A percentile compares a stretch with the other conserved stretches of the same genome.
phyloP scores from a whole-genome alignment of 495 filamentous ascomycete genomes.

The Xylaria acuta region DNA sequence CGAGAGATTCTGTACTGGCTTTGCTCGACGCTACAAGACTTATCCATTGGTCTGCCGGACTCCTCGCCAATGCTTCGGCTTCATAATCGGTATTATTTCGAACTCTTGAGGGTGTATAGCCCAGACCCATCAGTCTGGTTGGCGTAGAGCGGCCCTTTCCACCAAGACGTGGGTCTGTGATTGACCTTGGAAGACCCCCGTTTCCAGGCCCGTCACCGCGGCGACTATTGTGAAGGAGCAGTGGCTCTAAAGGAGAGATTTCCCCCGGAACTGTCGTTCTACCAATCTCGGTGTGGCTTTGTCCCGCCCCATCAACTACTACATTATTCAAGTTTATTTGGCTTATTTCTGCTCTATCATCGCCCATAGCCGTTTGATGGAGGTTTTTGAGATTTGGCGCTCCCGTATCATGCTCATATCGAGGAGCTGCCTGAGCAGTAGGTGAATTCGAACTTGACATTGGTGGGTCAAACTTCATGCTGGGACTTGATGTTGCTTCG shows the following conservation, averaged over 20 bases:
- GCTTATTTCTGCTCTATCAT: background rate
- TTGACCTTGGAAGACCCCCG: background rate
- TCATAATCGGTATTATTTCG: background rate
- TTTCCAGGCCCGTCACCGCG: background rate
- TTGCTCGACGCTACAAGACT: conserved; percentile 30
- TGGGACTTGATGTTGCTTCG: background rate
- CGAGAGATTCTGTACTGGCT: conserved; percentile 35
- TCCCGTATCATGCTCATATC: background rate
- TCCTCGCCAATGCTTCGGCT: conserved; percentile 25
- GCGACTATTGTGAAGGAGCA: background rate
- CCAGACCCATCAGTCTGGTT: background rate
- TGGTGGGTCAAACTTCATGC: background rate
- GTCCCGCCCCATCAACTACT: background rate
- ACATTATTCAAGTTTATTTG: background rate
- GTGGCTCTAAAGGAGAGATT: background rate
- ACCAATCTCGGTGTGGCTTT: background rate
- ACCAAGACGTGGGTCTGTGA: background rate
- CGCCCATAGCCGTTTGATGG: background rate
- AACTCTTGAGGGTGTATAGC: background rate
- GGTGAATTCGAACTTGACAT: background rate
- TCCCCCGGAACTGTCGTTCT: background rate
- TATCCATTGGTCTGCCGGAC: conserved; percentile 29
- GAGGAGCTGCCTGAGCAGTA: background rate
- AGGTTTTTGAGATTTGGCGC: background rate
- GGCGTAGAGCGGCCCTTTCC: background rate